phyloP scores from a whole-genome alignment of 371 early-diverging fungal species.

The Gilbertella persicaria region DNA sequence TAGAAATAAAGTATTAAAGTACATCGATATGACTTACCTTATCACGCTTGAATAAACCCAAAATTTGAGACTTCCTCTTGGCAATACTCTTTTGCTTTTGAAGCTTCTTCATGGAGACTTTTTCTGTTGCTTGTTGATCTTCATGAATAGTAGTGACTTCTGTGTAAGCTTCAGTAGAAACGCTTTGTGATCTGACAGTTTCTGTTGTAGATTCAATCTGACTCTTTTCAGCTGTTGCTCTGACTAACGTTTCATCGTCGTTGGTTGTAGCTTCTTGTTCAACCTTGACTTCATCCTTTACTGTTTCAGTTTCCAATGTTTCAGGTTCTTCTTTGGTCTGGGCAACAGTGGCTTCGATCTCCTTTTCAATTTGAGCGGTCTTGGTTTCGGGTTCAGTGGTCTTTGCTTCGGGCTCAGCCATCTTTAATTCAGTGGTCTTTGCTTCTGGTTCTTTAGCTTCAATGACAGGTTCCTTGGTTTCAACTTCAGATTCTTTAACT shows the following conservation, averaged over 20 bases:
- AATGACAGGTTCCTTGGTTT: background rate
- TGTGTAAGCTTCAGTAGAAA: constrained; percentile 5
- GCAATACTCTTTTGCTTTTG: constrained; percentile 11
- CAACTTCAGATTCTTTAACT: background rate
- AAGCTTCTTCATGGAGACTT: background rate
- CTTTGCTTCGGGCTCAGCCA: background rate
- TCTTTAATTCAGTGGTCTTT: background rate
- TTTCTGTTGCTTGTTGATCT: constrained; percentile 1
- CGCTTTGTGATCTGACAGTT: constrained; percentile 5
- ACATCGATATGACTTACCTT: constrained; percentile 13
- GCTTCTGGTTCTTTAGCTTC: background rate
- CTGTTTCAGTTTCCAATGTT: background rate
- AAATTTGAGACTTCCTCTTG: constrained; percentile 30
- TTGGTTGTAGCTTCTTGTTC: background rate
- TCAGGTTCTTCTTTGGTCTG: constrained; percentile 1
- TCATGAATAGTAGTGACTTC: constrained; percentile 1
- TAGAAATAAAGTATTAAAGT: background rate
- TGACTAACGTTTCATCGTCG: background rate
- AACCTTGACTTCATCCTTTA: background rate
- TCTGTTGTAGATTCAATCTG: background rate
- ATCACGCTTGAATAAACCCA: constrained; percentile 27
- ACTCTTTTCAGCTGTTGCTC: background rate
- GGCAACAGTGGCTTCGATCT: background rate
- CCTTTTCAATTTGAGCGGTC: no score
- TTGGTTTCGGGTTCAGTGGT: background rate